Percentiles rank a stretch among this genome's conserved stretches.
Conservation (phyloP, 2,329 filamentous ascomycete species). For the Exophiala alcalophila region DNA sequence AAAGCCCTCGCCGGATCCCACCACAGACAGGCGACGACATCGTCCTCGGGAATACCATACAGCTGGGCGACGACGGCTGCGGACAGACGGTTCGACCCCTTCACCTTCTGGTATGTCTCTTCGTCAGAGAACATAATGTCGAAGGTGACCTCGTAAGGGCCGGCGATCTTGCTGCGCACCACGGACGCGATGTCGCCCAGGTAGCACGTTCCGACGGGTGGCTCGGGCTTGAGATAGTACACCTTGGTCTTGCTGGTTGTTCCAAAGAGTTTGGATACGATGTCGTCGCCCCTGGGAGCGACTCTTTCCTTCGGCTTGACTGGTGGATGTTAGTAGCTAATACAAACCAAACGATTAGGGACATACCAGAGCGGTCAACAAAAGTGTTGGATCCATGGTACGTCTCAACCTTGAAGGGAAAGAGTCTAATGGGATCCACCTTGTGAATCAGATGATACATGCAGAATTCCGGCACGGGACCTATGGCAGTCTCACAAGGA, state of each 20-base stretch:
- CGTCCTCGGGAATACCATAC: conserved; percentile 30
- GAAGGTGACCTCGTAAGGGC: conserved; percentile 53
- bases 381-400: conserved; percentile 11
- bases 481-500: conserved; percentile 39
- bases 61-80: conserved; percentile 31
- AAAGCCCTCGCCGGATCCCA: conserved; percentile 50
- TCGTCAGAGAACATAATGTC: conserved; percentile 49
- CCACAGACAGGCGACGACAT: conserved; percentile 38
- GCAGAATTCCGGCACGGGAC: conserved; percentile 44
- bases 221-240: conserved; percentile 10
- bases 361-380: conserved; percentile 12
- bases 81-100: conserved; percentile 37
- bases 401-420: conserved; percentile 12
- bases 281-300: conserved; percentile 5
- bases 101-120: conserved; percentile 38
- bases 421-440: conserved; percentile 23
- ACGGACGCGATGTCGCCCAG: conserved; percentile 41
- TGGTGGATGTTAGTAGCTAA: too few relatives aligned
- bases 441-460: conserved; percentile 52
- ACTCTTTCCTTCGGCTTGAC: too few relatives aligned
- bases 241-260: conserved; percentile 3
- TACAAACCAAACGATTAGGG: too few relatives aligned
- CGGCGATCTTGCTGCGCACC: conserved; percentile 52
- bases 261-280: neutral
- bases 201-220: conserved; percentile 13